Conservation (phyloP, 2,329 filamentous ascomycete species). For the Dactylonectria estremocensis region DNA sequence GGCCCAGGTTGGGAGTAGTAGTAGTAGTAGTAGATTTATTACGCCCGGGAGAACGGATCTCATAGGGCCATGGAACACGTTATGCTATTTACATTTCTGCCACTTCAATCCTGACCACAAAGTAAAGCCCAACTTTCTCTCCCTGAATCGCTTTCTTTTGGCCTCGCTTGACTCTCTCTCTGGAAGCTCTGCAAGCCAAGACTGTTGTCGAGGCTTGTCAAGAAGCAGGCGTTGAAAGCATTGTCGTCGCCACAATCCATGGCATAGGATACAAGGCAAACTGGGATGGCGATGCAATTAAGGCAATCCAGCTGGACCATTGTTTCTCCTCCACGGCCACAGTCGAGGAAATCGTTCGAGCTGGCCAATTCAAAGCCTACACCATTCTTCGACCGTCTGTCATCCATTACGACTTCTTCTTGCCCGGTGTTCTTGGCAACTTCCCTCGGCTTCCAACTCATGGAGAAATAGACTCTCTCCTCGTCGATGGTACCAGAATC, state of each 20-base stretch:
- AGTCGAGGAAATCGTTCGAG: conserved; percentile 53
- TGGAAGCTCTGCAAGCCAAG: conserved; percentile 51
- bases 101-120: no score
- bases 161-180: no score
- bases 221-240: conserved; percentile 50
- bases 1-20: no score
- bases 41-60: no score
- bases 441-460: conserved; percentile 48
- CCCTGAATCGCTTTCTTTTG: no score
- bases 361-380: conserved; percentile 48
- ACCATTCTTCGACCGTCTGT: conserved; percentile 53
- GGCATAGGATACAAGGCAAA: conserved; percentile 32
- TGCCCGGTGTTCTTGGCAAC: conserved; percentile 44
- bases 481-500: conserved; percentile 41
- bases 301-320: conserved; percentile 33
- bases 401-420: conserved; percentile 49
- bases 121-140: no score
- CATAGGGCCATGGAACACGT: no score
- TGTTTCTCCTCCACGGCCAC: conserved; percentile 58
- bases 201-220: conserved; percentile 51
- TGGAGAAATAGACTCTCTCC: conserved; percentile 48
- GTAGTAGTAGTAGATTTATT: no score
- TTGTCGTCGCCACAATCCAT: conserved; percentile 49
- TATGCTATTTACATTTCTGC: no score
- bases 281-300: conserved; percentile 43